Evolutionary conservation across 352 stramenopile genomes (phyloP).

Genomic region (Nothophytophthora sp.): DNA sequence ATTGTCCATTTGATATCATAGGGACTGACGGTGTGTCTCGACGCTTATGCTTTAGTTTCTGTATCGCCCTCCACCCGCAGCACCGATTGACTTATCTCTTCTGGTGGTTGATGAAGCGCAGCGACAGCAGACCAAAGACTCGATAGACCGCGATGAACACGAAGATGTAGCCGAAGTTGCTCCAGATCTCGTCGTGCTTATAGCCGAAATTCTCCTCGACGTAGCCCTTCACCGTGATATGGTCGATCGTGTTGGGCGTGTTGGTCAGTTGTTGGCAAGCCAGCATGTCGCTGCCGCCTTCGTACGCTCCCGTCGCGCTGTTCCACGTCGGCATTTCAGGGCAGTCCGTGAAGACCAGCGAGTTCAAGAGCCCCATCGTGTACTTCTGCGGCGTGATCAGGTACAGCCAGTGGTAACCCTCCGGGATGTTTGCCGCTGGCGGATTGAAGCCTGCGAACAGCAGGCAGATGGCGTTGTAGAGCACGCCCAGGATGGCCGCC

Average conservation of each 20-base stretch:
- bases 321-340: constrained; percentile 25
- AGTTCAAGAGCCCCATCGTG: constrained; percentile 24
- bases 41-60: background rate
- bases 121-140: constrained; percentile 22
- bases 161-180: constrained; percentile 28
- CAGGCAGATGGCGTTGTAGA: constrained; percentile 41
- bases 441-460: constrained; percentile 43
- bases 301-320: constrained; percentile 9
- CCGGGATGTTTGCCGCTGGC: constrained; percentile 29
- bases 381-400: constrained; percentile 39
- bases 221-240: constrained; percentile 23
- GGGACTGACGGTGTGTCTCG: background rate
- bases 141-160: constrained; percentile 32
- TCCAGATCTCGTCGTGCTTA: constrained; percentile 31
- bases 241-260: constrained; percentile 9
- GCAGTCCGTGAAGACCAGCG: constrained; percentile 33
- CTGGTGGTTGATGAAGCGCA: constrained; percentile 49
- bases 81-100: constrained; percentile 31
- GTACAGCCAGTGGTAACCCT: constrained; percentile 45
- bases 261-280: constrained; percentile 15
- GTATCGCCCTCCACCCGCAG: no score
- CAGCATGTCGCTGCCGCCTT: constrained; percentile 10
- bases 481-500: constrained; percentile 35
- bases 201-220: constrained; percentile 27
- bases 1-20: no score